Evolutionary conservation across 257 asterid genomes (phyloP), one percentile per base, ranked within the genome.

Genomic region (Asclepias syriaca): DNA sequence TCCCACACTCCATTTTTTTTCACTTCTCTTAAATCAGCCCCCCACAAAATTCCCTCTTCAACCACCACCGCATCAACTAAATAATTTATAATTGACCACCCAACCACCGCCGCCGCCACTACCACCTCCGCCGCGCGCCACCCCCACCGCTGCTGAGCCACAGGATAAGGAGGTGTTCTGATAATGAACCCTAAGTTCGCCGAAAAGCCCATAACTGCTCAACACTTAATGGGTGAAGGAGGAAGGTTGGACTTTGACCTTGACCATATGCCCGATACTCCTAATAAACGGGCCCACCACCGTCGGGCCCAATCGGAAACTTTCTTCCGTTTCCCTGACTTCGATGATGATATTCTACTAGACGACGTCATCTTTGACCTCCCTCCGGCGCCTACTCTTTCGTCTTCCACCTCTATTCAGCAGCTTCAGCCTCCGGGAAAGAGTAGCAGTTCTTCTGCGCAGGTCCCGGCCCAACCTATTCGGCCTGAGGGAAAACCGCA

Each of bases 301-400:
- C 98, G 98, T 70, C 91, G 97, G 2, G 87, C 96, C 72, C 97
- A 85, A 27, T 93, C 98, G 11, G 98, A 93, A 78, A 87, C 92
- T 76, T 88, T 90, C 82, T 87, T 85, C 87, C 98, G 93, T 1
- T 86, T 87, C 82, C 88, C 89, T 0, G 93, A 87, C 82, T 77
- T 87, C 70, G 96, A 90, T 77, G 95, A 88, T 67, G 86, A 82
- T 11, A 79, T 87, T 77, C 80, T 86, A 67, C 59, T 92, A 21
- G 98, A 90, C 79, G 90, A 85, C 72, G 94, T 81, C 43, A 83
- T 85, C 2, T 78, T 84, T 0, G 92, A 87, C 84, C 84, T 87
- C 60, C 78, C 56, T 63, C 81, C 71, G 60, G 80, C 79, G 10
- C 84, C 90, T 8, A 71, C 84, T 2, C 81, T 82, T 51, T 58